These are phyloP conservation scores for Fusarium verticillioides DNA, from an alignment of 2,329 filamentous ascomycete genomes.

Conservation along the genomic window DNA sequence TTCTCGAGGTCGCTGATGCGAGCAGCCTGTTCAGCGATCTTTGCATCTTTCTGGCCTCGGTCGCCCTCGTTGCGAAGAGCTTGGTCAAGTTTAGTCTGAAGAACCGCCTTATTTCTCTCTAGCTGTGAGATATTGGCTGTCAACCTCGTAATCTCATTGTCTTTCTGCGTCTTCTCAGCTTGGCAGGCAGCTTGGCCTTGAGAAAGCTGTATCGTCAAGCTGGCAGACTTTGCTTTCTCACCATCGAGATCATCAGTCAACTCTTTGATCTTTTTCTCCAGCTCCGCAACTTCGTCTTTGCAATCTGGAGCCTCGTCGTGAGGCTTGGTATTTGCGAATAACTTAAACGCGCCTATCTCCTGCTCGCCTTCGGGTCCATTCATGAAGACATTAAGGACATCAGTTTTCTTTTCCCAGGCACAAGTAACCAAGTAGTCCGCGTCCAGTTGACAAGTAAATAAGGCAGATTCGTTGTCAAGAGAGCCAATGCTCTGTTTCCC, in stretches of 20 bases:
- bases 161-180: not conserved
- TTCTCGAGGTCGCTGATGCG: not conserved
- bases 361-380: rapidly evolving
- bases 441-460: conserved; percentile 17
- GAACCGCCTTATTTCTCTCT: not conserved
- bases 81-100: not conserved
- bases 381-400: not conserved
- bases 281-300: not conserved
- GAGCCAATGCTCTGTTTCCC: not conserved
- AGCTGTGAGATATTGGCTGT: not conserved
- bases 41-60: not conserved
- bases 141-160: not conserved
- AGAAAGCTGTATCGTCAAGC: not conserved
- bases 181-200: not conserved
- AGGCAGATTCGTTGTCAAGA: not conserved
- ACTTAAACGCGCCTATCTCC: conserved; percentile 1
- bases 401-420: conserved; percentile 14
- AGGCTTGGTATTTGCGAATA: conserved; percentile 17
- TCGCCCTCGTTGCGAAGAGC: not conserved
- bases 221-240: not conserved
- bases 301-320: not conserved
- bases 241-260: not conserved
- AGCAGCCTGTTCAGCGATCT: not conserved
- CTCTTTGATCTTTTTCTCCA: not conserved
- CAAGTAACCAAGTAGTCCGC: conserved; percentile 21